Percentiles rank a stretch among this genome's conserved stretches.
Conservation (phyloP, 2,329 filamentous ascomycete genomes). For the Kalaharituber pfeilii region DNA sequence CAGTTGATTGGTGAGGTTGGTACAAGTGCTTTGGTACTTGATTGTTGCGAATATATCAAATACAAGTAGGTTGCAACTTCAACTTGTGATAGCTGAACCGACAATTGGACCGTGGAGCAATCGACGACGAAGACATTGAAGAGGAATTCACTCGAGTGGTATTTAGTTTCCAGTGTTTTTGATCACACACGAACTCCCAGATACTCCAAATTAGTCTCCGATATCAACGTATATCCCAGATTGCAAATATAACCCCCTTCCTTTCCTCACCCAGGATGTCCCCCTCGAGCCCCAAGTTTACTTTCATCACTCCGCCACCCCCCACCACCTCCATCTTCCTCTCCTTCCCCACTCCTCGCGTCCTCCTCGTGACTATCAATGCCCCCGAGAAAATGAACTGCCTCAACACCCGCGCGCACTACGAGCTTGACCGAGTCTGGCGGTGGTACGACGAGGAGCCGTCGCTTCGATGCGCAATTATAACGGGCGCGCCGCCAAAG, state of each 20-base stretch:
- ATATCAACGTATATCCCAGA: background rate
- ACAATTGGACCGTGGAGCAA: too few relatives aligned
- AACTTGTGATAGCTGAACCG: too few relatives aligned
- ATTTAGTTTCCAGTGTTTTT: too few relatives aligned
- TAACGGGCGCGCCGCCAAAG: conserved; percentile 40
- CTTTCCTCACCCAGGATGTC: too few relatives aligned
- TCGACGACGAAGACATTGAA: too few relatives aligned
- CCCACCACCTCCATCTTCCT: conserved; percentile 27
- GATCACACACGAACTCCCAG: too few relatives aligned
- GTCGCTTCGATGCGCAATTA: conserved; percentile 41
- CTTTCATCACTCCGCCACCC: conserved; percentile 20
- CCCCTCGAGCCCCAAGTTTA: background rate
- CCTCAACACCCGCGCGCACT: conserved; percentile 35
- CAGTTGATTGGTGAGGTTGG: too few relatives aligned
- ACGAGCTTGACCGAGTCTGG: conserved; percentile 35
- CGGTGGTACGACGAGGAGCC: conserved; percentile 47
- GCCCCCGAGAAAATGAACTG: conserved; percentile 42
- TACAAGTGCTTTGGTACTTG: too few relatives aligned
- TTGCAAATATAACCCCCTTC: background rate
- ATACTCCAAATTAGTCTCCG: too few relatives aligned
- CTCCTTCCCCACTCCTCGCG: conserved; percentile 36
- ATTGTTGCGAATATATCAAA: too few relatives aligned
- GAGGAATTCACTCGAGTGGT: too few relatives aligned
- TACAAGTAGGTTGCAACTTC: too few relatives aligned
- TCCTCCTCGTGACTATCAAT: conserved; percentile 44